phyloP scores from a whole-genome alignment of 495 filamentous ascomycete species.

The Penicillium macrosclerotiorum region DNA sequence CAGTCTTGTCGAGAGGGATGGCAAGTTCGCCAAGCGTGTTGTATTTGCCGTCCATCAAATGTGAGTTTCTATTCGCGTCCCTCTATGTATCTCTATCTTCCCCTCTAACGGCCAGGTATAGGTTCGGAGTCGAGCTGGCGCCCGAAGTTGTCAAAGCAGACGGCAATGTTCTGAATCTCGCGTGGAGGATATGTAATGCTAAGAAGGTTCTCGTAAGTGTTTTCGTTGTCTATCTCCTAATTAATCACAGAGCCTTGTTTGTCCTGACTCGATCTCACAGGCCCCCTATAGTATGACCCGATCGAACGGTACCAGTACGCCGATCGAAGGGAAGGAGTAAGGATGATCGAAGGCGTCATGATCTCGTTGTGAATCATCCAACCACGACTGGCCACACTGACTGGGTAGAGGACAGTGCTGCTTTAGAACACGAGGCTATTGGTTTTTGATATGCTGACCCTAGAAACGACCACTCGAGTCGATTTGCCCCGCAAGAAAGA shows the following conservation, averaged over 20 bases:
- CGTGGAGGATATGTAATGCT: constrained; percentile 93
- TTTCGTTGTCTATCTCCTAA: neutral
- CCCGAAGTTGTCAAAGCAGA: constrained; percentile 90
- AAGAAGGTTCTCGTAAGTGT: constrained; percentile 86
- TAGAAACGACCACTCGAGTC: neutral
- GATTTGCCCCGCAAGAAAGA: neutral
- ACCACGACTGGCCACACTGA: neutral
- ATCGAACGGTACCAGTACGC: constrained; percentile 42
- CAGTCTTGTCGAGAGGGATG: constrained; percentile 73
- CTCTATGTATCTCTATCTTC: neutral
- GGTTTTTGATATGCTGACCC: too few species aligned
- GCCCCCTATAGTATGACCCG: constrained; percentile 50
- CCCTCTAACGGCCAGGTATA: constrained; percentile 18
- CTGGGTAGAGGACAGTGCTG: too few species aligned
- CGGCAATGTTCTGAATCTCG: constrained; percentile 85
- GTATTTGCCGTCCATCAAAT: constrained; percentile 95
- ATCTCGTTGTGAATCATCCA: neutral
- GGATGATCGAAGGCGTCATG: neutral
- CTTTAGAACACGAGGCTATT: too few species aligned
- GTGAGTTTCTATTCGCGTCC: constrained; percentile 36
- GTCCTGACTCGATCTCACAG: constrained; percentile 20
- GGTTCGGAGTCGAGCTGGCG: constrained; percentile 94
- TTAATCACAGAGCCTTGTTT: neutral
- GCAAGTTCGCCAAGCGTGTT: constrained; percentile 82
- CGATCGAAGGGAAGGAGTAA: constrained; percentile 31